Percentiles rank a stretch among this genome's conserved stretches.
Conservation (phyloP, 2,329 filamentous ascomycete species). For the Davidsoniella australis region DNA sequence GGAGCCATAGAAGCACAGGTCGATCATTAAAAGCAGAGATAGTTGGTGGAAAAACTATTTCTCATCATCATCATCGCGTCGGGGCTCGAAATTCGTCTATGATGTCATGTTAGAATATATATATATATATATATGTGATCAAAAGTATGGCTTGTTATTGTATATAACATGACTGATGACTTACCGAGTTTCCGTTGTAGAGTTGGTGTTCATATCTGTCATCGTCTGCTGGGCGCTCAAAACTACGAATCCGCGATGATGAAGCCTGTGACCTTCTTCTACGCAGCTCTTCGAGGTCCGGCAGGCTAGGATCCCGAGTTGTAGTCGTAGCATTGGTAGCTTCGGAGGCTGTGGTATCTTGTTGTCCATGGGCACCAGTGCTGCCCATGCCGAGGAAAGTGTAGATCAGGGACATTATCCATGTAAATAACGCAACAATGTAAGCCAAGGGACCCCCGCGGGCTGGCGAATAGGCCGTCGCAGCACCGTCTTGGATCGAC, state of each 20-base stretch:
- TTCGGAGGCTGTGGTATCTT: conserved; percentile 10
- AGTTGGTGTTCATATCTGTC: conserved; percentile 48
- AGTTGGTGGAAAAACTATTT: conserved; percentile 15
- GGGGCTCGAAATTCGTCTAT: conserved; percentile 53
- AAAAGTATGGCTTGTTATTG: too few relatives aligned
- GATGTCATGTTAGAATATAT: conserved; percentile 2
- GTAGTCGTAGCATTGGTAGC: too few relatives aligned
- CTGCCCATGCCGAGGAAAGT: conserved; percentile 5
- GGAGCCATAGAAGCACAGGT: too few relatives aligned
- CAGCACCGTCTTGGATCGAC: conserved; percentile 42
- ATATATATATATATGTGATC: neutral
- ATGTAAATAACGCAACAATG: conserved; percentile 21
- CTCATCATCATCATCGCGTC: conserved; percentile 41
- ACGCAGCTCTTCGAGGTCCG: conserved; percentile 2
- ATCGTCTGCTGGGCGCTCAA: conserved; percentile 20
- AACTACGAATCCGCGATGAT: conserved; percentile 16
- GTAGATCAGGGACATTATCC: conserved; percentile 17
- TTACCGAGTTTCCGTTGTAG: conserved; percentile 83
- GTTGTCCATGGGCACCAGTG: conserved; percentile 11
- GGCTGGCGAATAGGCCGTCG: conserved; percentile 24
- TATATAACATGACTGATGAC: conserved; percentile 17
- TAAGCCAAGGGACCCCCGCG: conserved; percentile 16
- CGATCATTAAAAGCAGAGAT: too few relatives aligned
- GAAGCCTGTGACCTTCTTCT: conserved; percentile 7
- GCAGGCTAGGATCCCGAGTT: neutral